Percentiles rank a stretch among this genome's conserved stretches.
These are phyloP conservation scores for Adansonia digitata DNA, from an alignment of 345 rosid genomes.

Conservation along the genomic window DNA sequence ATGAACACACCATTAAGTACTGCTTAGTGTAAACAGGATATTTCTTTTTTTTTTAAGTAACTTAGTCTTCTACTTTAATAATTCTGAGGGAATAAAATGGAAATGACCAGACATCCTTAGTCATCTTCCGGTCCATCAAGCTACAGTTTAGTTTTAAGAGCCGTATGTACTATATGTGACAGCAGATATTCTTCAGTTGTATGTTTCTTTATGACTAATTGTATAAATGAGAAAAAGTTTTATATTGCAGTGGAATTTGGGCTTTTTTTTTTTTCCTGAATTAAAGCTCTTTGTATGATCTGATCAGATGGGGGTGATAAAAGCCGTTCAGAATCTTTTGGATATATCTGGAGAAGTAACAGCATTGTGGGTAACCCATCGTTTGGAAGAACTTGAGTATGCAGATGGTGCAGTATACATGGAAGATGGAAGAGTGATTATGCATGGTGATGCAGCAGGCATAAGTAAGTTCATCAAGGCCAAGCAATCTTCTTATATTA, in stretches of 20 bases:
- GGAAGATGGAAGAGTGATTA: conserved; percentile 77
- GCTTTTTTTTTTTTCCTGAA: conserved; percentile 6
- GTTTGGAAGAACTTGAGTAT: conserved; percentile 79
- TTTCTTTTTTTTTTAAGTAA: background rate
- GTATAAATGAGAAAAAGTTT: background rate
- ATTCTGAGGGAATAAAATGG: background rate
- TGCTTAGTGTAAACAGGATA: background rate
- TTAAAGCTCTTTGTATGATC: background rate
- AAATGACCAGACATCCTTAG: background rate
- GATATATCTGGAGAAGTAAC: conserved; percentile 60
- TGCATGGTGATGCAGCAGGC: conserved; percentile 56
- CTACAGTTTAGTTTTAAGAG: background rate
- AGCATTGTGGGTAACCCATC: conserved; percentile 91
- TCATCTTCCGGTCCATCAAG: no score
- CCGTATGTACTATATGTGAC: background rate
- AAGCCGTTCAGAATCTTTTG: conserved; percentile 63
- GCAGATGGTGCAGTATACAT: conserved; percentile 89
- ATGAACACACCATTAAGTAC: no score
- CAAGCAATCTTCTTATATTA: conserved; percentile 51
- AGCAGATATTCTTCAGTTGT: background rate
- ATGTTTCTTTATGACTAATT: background rate
- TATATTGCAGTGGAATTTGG: background rate
- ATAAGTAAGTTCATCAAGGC: conserved; percentile 49
- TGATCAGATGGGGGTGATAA: conserved; percentile 74
- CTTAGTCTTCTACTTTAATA: background rate